Evolutionary conservation across 352 stramenopile species (phyloP), one percentile per base, ranked within the genome.

Genomic region (Globisporangium carolinianum): DNA sequence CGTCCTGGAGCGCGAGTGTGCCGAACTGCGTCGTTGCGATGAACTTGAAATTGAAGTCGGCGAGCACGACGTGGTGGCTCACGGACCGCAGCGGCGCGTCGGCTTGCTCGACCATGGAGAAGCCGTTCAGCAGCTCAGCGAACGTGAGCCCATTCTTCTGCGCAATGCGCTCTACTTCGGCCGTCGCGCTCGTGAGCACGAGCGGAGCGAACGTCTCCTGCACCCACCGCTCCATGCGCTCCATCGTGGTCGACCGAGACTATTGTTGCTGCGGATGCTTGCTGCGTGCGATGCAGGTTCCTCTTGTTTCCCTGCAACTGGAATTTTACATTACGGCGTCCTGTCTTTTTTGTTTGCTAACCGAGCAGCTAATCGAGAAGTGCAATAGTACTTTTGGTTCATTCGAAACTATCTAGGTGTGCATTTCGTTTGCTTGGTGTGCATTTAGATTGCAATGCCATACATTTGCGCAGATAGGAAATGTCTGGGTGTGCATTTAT

Each of bases 81-180:
- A 95, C 83, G 15, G 81, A 91, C 3, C 85, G 83, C 51, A 95
- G 62, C 35, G 85, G 78, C 47, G 79, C 81, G 55, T 95, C 76
- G 52, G 74, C 76, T 53, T 83, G 65, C 7, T 72, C 55, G 46
- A 95, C 59, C 51, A 79, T 71, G 32, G 72, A 61, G 61, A 91
- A 93, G 17, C 71, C 85, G 51, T 88, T 93, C 38, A 95, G 68
- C 37, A 95, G 55, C 51, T 93, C 74, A 4, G 79, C 70, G 32
- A 93, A 67, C 6, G 73, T 72, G n/a, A 95, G 64, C 47, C 79
- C 83, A 62, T 92, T 95, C 72, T 95, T 95, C 52, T 83, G 73
- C 43, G 75, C 71, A 56, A 95, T 76, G 42, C 85, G 83, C 65
- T 95, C 83, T 3, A 83, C 79, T 66, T 95, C 85, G 10, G 71